A percentile compares a stretch with the other conserved stretches of the same genome.
These are phyloP conservation scores for Spergularia bocconei DNA, from an alignment of 148 eudicot genomes.

Conservation along the genomic window DNA sequence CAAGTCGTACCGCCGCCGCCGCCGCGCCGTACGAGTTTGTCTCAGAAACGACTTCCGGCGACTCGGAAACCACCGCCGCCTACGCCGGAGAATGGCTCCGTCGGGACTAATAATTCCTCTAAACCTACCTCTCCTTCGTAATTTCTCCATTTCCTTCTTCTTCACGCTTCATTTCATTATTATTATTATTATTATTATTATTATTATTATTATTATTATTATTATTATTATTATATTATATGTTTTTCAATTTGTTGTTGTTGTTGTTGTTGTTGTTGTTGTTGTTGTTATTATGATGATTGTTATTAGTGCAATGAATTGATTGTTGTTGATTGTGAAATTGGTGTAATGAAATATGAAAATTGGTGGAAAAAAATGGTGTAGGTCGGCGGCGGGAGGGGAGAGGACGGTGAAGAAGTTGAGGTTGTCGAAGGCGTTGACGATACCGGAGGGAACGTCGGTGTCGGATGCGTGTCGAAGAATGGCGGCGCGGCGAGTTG, in stretches of 20 bases:
- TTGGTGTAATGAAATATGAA: neutral
- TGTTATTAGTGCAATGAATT: neutral
- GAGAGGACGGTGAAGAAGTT: slow-evolving; percentile 99
- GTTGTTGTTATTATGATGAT: neutral
- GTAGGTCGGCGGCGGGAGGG: slow-evolving; percentile 44
- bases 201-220: no score
- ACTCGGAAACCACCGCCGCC: slow-evolving; percentile 34
- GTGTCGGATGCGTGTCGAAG: slow-evolving; percentile 92
- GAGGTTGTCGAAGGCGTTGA: slow-evolving; percentile 84
- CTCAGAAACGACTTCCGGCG: slow-evolving; percentile 41
- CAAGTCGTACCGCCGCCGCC: slow-evolving; percentile 38
- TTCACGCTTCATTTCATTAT: neutral
- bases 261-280: slow-evolving; percentile 3
- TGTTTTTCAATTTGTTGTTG: neutral
- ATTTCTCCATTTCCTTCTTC: slow-evolving; percentile 14
- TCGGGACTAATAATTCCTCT: slow-evolving; percentile 25
- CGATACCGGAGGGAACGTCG: slow-evolving; percentile 90
- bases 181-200: no score
- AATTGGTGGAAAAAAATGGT: neutral
- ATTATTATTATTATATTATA: no score
- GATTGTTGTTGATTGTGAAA: neutral
- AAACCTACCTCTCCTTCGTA: slow-evolving; percentile 72
- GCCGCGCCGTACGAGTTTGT: slow-evolving; percentile 47
- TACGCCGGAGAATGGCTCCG: slow-evolving; percentile 51
- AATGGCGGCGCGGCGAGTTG: slow-evolving; percentile 89